Conservation (phyloP, 2,329 filamentous ascomycete species). For the Trichophyton verrucosum region DNA sequence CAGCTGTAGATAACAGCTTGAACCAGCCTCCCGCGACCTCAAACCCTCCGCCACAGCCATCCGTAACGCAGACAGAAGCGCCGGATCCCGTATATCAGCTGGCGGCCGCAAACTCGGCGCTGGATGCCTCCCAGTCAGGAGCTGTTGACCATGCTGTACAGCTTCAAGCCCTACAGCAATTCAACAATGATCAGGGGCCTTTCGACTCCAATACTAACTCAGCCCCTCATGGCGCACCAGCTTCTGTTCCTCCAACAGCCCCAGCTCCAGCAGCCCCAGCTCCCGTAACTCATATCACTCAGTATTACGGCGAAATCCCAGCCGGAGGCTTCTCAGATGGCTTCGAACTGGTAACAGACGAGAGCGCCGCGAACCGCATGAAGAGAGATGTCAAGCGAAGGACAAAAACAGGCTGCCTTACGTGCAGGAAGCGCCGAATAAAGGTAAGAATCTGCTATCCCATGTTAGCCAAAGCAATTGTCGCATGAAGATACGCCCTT, state of each 20-base stretch:
- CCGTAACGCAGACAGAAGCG: neutral
- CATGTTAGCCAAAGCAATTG: neutral
- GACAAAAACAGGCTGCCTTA: constrained; percentile 61
- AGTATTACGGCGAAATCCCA: constrained; percentile 38
- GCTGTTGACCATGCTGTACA: constrained; percentile 23
- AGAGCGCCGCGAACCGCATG: constrained; percentile 46
- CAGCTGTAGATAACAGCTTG: neutral
- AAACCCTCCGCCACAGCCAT: neutral
- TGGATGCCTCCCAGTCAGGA: constrained; percentile 17
- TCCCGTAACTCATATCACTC: constrained; percentile 20
- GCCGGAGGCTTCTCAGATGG: constrained; percentile 34
- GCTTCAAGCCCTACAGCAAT: constrained; percentile 8
- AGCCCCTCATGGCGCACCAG: neutral
- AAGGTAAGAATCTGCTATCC: constrained; percentile 45
- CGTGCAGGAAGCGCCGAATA: constrained; percentile 54
- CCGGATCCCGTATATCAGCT: neutral
- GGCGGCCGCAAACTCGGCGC: neutral
- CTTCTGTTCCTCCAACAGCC: neutral
- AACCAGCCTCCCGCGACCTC: neutral
- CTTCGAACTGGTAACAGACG: constrained; percentile 39
- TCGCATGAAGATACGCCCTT: neutral
- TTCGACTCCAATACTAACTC: constrained; percentile 5
- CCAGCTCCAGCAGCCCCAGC: neutral
- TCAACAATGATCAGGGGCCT: constrained; percentile 7
- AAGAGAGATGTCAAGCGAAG: constrained; percentile 62